phyloP scores from a whole-genome alignment of 345 rosid genomes.

The Draba incana region DNA sequence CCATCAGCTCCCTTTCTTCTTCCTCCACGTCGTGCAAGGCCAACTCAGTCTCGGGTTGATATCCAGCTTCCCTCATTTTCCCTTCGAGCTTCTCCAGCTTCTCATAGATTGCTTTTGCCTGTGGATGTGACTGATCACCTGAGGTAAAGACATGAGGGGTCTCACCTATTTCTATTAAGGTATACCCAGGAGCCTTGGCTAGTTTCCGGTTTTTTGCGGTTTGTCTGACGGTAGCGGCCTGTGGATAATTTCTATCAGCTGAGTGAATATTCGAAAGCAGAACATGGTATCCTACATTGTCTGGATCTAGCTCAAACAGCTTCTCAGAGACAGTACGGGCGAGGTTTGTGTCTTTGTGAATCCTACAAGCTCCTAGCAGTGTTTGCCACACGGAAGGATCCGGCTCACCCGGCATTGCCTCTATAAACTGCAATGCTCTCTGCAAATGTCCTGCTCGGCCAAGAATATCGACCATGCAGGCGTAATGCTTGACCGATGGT shows the following conservation, averaged over 20 bases:
- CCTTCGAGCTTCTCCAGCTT: slow-evolving; percentile 61
- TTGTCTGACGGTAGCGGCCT: slow-evolving; percentile 72
- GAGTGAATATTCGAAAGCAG: slow-evolving; percentile 74
- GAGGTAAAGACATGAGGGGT: slow-evolving; percentile 67
- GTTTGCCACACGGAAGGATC: slow-evolving; percentile 75
- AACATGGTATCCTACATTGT: slow-evolving; percentile 69
- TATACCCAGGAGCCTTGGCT: slow-evolving; percentile 77
- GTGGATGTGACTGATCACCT: slow-evolving; percentile 77
- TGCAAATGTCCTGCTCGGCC: slow-evolving; percentile 80
- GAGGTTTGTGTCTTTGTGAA: slow-evolving; percentile 69
- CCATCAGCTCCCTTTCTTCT: slow-evolving; percentile 76
- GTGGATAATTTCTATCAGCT: slow-evolving; percentile 60
- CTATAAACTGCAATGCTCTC: slow-evolving; percentile 63
- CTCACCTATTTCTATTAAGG: slow-evolving; percentile 69
- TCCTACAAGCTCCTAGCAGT: slow-evolving; percentile 77
- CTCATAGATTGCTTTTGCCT: slow-evolving; percentile 57
- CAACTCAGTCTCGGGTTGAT: slow-evolving; percentile 57
- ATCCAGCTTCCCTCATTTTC: slow-evolving; percentile 81
- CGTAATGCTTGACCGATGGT: slow-evolving; percentile 73
- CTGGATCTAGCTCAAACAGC: slow-evolving; percentile 67
- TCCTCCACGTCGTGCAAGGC: slow-evolving; percentile 86
- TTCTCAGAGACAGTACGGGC: slow-evolving; percentile 65
- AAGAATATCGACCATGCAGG: slow-evolving; percentile 80
- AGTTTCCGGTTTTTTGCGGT: slow-evolving; percentile 63
- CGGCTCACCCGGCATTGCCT: slow-evolving; percentile 60